Conservation (phyloP, 108 stramenopile genomes). For the Cylindrotheca closterium region DNA sequence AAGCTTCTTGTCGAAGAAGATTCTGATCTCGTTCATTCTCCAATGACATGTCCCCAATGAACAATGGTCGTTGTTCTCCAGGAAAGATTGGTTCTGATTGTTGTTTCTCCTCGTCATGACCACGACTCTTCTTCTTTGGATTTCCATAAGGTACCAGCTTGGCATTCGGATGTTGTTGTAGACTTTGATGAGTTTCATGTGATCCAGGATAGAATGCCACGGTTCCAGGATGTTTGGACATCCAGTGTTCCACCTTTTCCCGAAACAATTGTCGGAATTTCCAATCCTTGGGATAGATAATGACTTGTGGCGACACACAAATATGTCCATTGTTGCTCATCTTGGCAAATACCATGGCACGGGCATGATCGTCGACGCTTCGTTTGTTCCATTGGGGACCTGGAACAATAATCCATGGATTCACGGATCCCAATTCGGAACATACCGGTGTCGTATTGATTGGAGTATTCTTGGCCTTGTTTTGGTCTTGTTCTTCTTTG, state of each 20-base stretch:
- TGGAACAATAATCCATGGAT: conserved; percentile 42
- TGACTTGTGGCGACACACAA: conserved; percentile 26
- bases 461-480: conserved; percentile 16
- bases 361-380: conserved; percentile 3
- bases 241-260: background rate
- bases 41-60: conserved; percentile 1
- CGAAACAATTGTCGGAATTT: conserved; percentile 27
- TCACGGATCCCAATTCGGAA: conserved; percentile 40
- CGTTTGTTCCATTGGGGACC: conserved; percentile 21
- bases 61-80: conserved; percentile 10
- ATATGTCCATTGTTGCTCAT: conserved; percentile 23
- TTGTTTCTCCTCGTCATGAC: background rate
- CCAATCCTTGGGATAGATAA: conserved; percentile 24
- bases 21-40: conserved; percentile 1
- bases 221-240: conserved; percentile 4
- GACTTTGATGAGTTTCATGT: conserved; percentile 15
- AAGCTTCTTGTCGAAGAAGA: conserved; percentile 11
- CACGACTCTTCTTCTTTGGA: too few species aligned
- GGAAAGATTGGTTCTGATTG: too few species aligned
- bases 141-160: too few species aligned
- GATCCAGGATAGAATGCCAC: conserved; percentile 31
- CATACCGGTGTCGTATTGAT: conserved; percentile 15
- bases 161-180: conserved; percentile 13
- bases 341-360: conserved; percentile 14
- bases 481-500: conserved; percentile 20